phyloP scores from a whole-genome alignment of 371 early-diverging fungal genomes.

The Sporodiniella umbellata region DNA sequence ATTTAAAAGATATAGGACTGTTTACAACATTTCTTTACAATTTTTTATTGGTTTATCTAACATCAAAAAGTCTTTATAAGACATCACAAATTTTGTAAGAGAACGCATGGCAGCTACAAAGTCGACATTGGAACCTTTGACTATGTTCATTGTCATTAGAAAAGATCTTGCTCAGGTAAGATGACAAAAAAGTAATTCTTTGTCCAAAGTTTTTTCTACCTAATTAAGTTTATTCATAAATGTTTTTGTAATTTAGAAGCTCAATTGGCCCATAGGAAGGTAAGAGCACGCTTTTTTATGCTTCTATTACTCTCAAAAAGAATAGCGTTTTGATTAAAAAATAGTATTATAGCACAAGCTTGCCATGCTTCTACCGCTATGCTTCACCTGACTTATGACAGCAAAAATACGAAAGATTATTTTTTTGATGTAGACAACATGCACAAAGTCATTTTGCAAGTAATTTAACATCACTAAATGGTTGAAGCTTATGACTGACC shows the following conservation, averaged over 20 bases:
- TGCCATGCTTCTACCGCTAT: conserved; percentile 81
- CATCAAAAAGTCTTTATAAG: too few species aligned
- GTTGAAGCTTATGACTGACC: too few species aligned
- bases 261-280: conserved; percentile 80
- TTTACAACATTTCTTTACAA: too few species aligned
- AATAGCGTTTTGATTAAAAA: not conserved
- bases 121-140: conserved; percentile 56
- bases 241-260: conserved; percentile 41
- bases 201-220: too few species aligned
- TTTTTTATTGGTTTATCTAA: too few species aligned
- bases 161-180: conserved; percentile 79
- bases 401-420: conserved; percentile 52
- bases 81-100: too few species aligned
- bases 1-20: too few species aligned
- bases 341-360: conserved; percentile 82
- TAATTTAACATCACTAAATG: too few species aligned
- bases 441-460: conserved; percentile 74
- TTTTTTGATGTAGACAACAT: conserved; percentile 50
- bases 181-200: not conserved
- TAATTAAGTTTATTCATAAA: too few species aligned
- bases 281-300: too few species aligned
- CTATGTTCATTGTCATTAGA: conserved; percentile 82
- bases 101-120: too few species aligned
- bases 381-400: conserved; percentile 58
- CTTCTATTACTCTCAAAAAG: too few species aligned